These are phyloP conservation scores for Globisporangium irregulare DNA, from an alignment of 352 stramenopile genomes.

Conservation along the genomic window DNA sequence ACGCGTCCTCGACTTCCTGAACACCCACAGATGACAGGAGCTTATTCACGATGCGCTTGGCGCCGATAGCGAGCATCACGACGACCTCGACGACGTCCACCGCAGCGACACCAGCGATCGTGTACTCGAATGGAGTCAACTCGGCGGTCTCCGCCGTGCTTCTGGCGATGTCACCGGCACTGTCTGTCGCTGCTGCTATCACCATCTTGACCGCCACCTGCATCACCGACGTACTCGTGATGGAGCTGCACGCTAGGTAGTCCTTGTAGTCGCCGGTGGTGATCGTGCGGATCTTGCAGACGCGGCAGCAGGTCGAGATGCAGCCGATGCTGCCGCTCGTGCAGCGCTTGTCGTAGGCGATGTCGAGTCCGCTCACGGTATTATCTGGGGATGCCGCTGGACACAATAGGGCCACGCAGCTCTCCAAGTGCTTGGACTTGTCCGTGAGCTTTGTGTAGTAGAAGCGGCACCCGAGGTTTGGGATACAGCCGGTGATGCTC, in stretches of 20 bases:
- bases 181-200: not conserved
- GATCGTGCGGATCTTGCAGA: not conserved
- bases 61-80: conserved; percentile 9
- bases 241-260: not conserved
- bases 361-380: not conserved
- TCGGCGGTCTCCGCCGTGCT: not conserved
- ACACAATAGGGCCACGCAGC: conserved; percentile 7
- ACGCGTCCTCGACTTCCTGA: not conserved
- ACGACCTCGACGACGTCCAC: conserved; percentile 17
- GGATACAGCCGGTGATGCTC: conserved; percentile 22
- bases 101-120: not conserved
- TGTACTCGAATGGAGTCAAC: conserved; percentile 8
- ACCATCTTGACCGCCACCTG: not conserved
- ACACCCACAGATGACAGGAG: not conserved
- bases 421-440: conserved; percentile 17
- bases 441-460: conserved; percentile 19
- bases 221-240: not conserved
- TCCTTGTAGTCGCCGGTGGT: not conserved
- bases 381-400: not conserved
- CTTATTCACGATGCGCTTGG: not conserved
- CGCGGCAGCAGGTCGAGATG: not conserved
- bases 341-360: not conserved
- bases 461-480: conserved; percentile 18
- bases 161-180: not conserved
- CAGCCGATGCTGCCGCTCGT: not conserved